These are phyloP conservation scores for Lodderomyces theae DNA, from an alignment of 1,139 yeast genomes.

Conservation along the genomic window DNA sequence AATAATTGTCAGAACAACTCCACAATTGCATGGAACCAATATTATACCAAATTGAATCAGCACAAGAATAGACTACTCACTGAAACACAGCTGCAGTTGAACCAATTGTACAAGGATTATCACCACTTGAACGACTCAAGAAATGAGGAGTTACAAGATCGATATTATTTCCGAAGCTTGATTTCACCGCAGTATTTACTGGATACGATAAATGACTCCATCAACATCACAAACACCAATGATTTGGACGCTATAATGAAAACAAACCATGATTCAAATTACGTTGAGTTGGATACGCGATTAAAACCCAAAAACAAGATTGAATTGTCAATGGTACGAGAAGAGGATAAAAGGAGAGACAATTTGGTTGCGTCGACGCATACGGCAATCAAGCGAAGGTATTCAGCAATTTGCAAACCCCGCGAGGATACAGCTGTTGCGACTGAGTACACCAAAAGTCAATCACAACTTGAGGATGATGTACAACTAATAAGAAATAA, in stretches of 20 bases:
- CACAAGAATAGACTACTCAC: constrained; percentile 24
- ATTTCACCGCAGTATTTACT: constrained; percentile 21
- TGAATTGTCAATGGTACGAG: constrained; percentile 33
- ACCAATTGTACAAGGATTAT: constrained; percentile 26
- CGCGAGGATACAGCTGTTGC: constrained; percentile 2
- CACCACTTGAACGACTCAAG: constrained; percentile 20
- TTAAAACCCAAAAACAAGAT: constrained; percentile 28
- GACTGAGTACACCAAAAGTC: not conserved
- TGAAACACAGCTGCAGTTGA: constrained; percentile 24
- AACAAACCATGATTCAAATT: constrained; percentile 26
- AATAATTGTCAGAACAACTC: constrained; percentile 25
- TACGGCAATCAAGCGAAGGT: constrained; percentile 9
- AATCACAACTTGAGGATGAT: constrained; percentile 1
- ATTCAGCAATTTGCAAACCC: not conserved
- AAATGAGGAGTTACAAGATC: constrained; percentile 16
- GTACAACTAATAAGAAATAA: not conserved
- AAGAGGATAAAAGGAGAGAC: constrained; percentile 7
- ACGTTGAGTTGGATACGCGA: constrained; percentile 23
- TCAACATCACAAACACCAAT: constrained; percentile 10
- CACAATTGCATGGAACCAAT: constrained; percentile 36
- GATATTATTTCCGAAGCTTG: constrained; percentile 33
- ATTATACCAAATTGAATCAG: constrained; percentile 20
- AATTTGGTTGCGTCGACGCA: constrained; percentile 3
- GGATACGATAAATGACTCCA: constrained; percentile 10
- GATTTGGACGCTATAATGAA: constrained; percentile 11